These are phyloP conservation scores for Barnettozyma vustinii DNA, from an alignment of 805 yeast species.

Conservation along the genomic window DNA sequence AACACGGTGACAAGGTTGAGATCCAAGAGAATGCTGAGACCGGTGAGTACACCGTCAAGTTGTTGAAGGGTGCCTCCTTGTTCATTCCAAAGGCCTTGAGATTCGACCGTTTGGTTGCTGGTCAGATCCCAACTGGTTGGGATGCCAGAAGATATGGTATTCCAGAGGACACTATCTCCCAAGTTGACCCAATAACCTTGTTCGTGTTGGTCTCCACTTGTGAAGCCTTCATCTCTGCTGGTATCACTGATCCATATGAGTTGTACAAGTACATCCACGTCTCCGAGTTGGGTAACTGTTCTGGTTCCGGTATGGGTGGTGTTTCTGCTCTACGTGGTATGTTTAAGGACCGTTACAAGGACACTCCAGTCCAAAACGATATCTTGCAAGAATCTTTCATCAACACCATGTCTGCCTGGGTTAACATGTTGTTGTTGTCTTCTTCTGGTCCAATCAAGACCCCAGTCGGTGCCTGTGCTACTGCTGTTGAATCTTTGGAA, in stretches of 20 bases:
- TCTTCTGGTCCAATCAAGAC: conserved; percentile 99
- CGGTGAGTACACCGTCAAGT: conserved; percentile 87
- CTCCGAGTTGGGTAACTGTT: conserved; percentile 98
- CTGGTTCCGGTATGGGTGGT: conserved; percentile 99
- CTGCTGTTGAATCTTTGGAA: conserved; percentile 96
- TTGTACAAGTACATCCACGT: conserved; percentile 97
- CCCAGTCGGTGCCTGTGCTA: conserved; percentile 99
- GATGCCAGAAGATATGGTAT: conserved; percentile 92
- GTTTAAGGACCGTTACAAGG: conserved; percentile 93
- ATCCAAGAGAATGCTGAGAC: conserved; percentile 81
- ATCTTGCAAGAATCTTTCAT: conserved; percentile 96
- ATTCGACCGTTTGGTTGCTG: conserved; percentile 63
- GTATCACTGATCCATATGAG: conserved; percentile 98
- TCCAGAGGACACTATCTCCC: conserved; percentile 84
- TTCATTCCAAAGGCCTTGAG: conserved; percentile 75
- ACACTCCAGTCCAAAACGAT: conserved; percentile 94
- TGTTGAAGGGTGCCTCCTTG: conserved; percentile 89
- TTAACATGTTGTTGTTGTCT: conserved; percentile 92
- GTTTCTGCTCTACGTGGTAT: conserved; percentile 93
- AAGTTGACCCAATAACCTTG: conserved; percentile 95
- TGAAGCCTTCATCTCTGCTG: conserved; percentile 89
- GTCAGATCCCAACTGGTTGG: conserved; percentile 99
- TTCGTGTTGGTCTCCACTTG: conserved; percentile 90
- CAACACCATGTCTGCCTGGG: conserved; percentile 99
- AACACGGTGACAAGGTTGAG: conserved; percentile 93